phyloP scores from a whole-genome alignment of 2,329 filamentous ascomycete species.

The Berkeleyomyces rouxiae region DNA sequence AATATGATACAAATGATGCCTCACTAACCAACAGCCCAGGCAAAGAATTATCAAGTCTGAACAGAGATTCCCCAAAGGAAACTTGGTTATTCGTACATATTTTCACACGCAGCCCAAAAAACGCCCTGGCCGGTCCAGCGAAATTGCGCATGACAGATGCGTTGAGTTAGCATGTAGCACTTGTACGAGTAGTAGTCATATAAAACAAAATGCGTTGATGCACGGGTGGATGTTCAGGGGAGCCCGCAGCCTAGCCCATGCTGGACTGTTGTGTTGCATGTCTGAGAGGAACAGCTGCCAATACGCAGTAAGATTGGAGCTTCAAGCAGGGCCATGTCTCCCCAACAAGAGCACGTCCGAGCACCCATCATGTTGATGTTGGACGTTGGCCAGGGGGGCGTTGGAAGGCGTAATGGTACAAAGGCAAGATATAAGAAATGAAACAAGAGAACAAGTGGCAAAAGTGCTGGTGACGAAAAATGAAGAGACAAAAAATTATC shows the following conservation, averaged over 20 bases:
- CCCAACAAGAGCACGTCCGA: not conserved
- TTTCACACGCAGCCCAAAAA: not conserved
- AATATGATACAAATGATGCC: not conserved
- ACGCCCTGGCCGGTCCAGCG: not conserved
- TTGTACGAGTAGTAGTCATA: no score
- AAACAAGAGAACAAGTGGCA: not conserved
- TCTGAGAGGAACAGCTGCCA: not conserved
- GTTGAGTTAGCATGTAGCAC: not conserved
- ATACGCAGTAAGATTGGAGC: not conserved
- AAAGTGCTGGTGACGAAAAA: not conserved
- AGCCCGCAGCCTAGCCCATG: not conserved
- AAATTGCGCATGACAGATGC: not conserved
- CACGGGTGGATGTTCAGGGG: not conserved
- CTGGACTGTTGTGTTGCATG: not conserved
- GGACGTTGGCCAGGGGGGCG: not conserved
- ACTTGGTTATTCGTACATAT: not conserved
- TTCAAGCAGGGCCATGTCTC: not conserved
- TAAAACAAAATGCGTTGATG: no score
- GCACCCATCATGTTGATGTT: not conserved
- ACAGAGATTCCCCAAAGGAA: not conserved
- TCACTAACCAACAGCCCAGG: not conserved
- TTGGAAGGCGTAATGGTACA: not conserved
- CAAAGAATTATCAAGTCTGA: not conserved
- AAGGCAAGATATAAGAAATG: not conserved
- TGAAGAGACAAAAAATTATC: not conserved